Evolutionary conservation across 2,329 filamentous ascomycete genomes (phyloP).

Genomic region (Xylogone sp.): DNA sequence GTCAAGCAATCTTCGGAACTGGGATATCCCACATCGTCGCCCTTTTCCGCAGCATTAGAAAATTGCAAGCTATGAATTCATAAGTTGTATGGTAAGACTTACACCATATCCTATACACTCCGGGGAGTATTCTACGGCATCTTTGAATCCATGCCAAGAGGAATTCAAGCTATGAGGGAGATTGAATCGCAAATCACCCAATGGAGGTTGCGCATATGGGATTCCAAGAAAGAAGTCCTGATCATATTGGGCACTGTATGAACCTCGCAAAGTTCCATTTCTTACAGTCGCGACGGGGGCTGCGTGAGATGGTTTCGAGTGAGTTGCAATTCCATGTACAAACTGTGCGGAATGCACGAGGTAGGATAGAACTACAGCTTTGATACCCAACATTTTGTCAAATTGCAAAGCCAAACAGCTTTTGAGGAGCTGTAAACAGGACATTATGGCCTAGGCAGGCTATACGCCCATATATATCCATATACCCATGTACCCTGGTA

Average conservation of each 20-base stretch:
- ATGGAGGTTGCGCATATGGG: conserved; percentile 14
- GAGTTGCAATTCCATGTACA: no score
- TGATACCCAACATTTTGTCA: no score
- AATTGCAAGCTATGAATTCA: neutral
- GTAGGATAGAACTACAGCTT: no score
- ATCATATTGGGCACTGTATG: conserved; percentile 9
- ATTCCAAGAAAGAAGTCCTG: conserved; percentile 18
- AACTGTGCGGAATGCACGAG: no score
- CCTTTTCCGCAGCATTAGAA: neutral
- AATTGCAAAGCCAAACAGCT: no score
- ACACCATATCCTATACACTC: conserved; percentile 6
- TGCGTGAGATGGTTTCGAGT: no score
- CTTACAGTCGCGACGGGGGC: neutral
- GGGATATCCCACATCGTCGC: neutral
- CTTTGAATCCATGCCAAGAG: conserved; percentile 3
- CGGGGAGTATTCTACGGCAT: conserved; percentile 6
- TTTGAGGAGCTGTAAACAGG: no score
- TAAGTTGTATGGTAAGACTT: neutral
- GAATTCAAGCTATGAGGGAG: conserved; percentile 7
- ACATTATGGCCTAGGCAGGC: no score
- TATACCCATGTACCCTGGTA: no score
- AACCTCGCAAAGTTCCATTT: conserved; percentile 18
- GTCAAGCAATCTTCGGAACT: conserved; percentile 47
- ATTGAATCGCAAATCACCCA: conserved; percentile 8
- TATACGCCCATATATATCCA: no score